phyloP scores from a whole-genome alignment of 805 yeast species.

The Blastobotrys americana region DNA sequence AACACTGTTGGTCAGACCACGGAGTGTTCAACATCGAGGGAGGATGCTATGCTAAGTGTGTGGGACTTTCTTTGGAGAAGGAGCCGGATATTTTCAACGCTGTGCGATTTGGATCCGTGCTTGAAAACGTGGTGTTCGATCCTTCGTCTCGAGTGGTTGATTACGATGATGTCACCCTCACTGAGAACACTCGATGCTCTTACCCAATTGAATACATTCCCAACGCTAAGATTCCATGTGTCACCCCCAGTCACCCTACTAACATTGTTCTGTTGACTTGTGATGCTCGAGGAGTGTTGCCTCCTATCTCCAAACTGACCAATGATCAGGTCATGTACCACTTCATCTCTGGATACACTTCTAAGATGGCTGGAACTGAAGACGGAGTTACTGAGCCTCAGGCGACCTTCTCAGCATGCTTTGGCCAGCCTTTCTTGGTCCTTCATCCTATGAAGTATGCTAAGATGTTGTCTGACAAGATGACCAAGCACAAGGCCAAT shows the following conservation, averaged over 20 bases:
- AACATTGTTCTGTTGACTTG: constrained; percentile 90
- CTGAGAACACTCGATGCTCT: constrained; percentile 98
- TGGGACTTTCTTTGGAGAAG: constrained; percentile 79
- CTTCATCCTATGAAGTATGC: constrained; percentile 98
- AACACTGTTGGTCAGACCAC: constrained; percentile 97
- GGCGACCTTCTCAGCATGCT: constrained; percentile 97
- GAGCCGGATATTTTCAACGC: constrained; percentile 98
- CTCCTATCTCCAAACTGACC: constrained; percentile 90
- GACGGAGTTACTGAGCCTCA: constrained; percentile 98
- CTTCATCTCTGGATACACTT: constrained; percentile 96
- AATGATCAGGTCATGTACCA: constrained; percentile 98
- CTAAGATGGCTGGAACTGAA: constrained; percentile 99
- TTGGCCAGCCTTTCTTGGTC: constrained; percentile 98
- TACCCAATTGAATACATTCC: constrained; percentile 97
- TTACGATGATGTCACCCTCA: constrained; percentile 69
- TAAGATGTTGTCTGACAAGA: constrained; percentile 89
- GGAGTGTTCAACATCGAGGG: constrained; percentile 99
- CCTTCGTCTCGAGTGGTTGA: constrained; percentile 73
- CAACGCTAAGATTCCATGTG: constrained; percentile 92
- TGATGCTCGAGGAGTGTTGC: constrained; percentile 96
- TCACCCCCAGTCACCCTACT: constrained; percentile 82
- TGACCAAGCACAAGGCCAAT: constrained; percentile 75
- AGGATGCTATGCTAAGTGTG: constrained; percentile 98
- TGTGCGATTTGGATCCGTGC: constrained; percentile 85
- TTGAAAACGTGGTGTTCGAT: constrained; percentile 89